Percentiles rank a stretch among this genome's conserved stretches.
These are phyloP conservation scores for Globisporangium nunn DNA, from an alignment of 352 stramenopile species.

Conservation along the genomic window DNA sequence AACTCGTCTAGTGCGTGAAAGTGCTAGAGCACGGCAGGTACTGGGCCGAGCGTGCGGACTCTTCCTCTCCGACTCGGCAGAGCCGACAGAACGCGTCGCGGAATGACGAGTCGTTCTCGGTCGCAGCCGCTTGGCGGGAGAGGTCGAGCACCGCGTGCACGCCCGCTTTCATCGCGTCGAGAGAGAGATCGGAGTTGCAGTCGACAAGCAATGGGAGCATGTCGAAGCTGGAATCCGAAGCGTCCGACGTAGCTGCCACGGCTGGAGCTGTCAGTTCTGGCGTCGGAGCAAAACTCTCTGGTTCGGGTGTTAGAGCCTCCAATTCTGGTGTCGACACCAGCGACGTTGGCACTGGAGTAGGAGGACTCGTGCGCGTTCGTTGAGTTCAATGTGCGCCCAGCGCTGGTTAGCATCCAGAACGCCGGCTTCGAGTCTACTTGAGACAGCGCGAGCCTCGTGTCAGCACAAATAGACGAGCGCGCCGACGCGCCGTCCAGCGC, in stretches of 20 bases:
- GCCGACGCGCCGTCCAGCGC: not conserved
- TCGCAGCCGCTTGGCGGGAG: not conserved
- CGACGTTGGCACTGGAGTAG: slow-evolving; percentile 2
- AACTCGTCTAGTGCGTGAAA: not conserved
- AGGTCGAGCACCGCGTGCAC: not conserved
- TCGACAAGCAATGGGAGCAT: not conserved
- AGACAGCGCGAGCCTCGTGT: slow-evolving; percentile 51
- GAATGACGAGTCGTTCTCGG: not conserved
- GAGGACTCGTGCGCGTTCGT: slow-evolving; percentile 20
- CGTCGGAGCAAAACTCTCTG: too few species aligned
- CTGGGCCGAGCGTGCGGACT: not conserved
- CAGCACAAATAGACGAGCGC: slow-evolving; percentile 4
- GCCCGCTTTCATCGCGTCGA: not conserved
- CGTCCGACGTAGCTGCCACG: too few species aligned
- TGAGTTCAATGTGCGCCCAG: slow-evolving; percentile 21
- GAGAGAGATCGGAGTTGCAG: not conserved
- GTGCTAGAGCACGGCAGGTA: not conserved
- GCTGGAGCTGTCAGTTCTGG: too few species aligned
- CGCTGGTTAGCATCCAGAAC: slow-evolving; percentile 17
- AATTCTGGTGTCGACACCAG: not conserved
- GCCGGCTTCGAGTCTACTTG: slow-evolving; percentile 46
- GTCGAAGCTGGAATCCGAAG: not conserved
- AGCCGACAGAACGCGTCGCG: not conserved
- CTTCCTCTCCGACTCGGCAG: not conserved
- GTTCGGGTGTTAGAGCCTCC: too few species aligned